Base-by-base conservation (phyloP, 208 protist species). In the Endotrypanum monterogeii region DNA sequence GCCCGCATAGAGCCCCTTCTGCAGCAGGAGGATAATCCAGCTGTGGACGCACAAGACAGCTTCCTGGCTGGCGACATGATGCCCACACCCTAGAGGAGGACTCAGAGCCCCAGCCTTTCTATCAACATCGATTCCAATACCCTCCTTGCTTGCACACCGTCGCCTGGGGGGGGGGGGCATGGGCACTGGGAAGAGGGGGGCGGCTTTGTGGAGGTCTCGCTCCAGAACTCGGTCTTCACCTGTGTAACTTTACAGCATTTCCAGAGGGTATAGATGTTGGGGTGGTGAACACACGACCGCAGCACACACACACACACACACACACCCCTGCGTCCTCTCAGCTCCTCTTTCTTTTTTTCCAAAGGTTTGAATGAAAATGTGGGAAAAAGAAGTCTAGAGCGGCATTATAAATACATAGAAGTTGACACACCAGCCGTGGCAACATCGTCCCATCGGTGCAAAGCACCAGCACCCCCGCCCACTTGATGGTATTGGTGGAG, bases 11-110 rank as follows among this genome's bases (percentile, higher is more conserved):
- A 94, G 75, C 92, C 92, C n/a, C 78, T 96, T 60, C 81, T 96
- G 78, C 91, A 94, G 83, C 88, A 93, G 35, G 89, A 93, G 67
- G 88, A 94, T 55, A 94, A 94, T 70, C 89, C 89, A 25, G 85
- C 89, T n/a, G 54, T 88, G 41, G 91, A 93, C 63, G 86, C 71
- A 55, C 80, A 93, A 67, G 92, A 93, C 46, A 83, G 75, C 50
- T 94, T 94, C 76, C 82, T 88, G 74, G 92, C 92, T 2, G 92
- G 89, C 35, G 92, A 96, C 69, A 62, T 96, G 66, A 96, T 96
- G 92, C 91, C 91, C 3, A 55, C 80, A 0, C 80, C 80, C n/a
- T 84, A 46, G 37, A 46, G 32, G 14, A 44, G n/a, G 46, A 54
- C 50, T 3, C 23, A 57, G 4, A 9, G 63, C 5, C 0, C 25